These are phyloP conservation scores for Colletotrichum echinochloae DNA, from an alignment of 2,329 filamentous ascomycete species.

Conservation along the genomic window DNA sequence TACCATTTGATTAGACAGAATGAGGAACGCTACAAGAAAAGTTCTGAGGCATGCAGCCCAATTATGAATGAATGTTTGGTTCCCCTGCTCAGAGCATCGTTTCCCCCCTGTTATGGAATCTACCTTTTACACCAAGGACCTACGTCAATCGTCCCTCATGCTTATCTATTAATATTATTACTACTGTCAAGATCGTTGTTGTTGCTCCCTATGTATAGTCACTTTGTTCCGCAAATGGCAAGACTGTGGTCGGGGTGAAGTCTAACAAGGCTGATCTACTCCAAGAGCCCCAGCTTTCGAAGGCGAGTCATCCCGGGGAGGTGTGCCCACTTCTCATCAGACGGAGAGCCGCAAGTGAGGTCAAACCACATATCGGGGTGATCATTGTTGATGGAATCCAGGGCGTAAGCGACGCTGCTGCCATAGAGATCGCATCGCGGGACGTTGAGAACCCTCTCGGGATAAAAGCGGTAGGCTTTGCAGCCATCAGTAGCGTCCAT, in stretches of 20 bases:
- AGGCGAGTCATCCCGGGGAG: slow-evolving; percentile 36
- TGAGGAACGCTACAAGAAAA: neutral
- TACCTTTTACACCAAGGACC: neutral
- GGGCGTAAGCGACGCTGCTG: slow-evolving; percentile 47
- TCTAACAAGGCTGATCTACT: neutral
- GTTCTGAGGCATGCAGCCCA: neutral
- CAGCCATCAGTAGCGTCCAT: slow-evolving; percentile 49
- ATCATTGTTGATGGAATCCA: slow-evolving; percentile 47
- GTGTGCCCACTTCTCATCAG: slow-evolving; percentile 42
- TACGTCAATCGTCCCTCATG: neutral
- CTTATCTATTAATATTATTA: slow-evolving; percentile 3
- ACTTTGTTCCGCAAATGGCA: neutral
- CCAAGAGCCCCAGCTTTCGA: slow-evolving; percentile 27
- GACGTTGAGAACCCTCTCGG: slow-evolving; percentile 46
- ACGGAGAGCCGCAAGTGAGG: slow-evolving; percentile 52
- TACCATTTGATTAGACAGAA: slow-evolving; percentile 79
- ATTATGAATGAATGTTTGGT: neutral
- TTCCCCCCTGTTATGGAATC: neutral
- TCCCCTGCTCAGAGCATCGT: slow-evolving; percentile 3
- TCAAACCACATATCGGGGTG: slow-evolving; percentile 52
- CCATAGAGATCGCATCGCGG: slow-evolving; percentile 54
- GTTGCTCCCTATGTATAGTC: neutral
- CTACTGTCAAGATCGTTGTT: too few relatives aligned
- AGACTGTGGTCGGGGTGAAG: too few relatives aligned
- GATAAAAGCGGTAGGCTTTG: slow-evolving; percentile 52